Evolutionary conservation across 805 yeast species (phyloP).

Genomic region (Blastobotrys parvus): DNA sequence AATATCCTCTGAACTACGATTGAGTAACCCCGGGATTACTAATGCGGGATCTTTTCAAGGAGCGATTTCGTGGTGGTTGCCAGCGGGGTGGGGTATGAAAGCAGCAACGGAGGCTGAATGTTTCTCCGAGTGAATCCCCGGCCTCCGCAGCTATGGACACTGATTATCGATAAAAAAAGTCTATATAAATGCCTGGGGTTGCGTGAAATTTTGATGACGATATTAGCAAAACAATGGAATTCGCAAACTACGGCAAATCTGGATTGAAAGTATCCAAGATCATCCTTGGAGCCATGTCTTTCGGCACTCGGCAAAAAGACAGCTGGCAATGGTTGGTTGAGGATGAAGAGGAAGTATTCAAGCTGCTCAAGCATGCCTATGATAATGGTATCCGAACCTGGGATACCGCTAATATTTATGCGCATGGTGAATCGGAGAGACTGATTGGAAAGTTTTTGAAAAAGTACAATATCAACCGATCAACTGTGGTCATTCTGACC

Average conservation of each 20-base stretch:
- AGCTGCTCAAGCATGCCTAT: conserved; percentile 37
- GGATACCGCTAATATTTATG: conserved; percentile 39
- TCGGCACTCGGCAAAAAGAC: conserved; percentile 16
- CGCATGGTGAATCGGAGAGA: conserved; percentile 38
- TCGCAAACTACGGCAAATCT: conserved; percentile 27
- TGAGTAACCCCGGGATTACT: too few relatives aligned
- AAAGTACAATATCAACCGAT: conserved; percentile 43
- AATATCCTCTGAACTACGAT: too few relatives aligned
- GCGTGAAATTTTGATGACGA: too few relatives aligned
- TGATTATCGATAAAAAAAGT: too few relatives aligned
- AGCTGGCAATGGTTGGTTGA: conserved; percentile 39
- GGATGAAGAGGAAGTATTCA: conserved; percentile 38
- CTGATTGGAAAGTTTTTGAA: conserved; percentile 47
- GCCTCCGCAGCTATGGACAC: too few relatives aligned
- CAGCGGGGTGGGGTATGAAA: too few relatives aligned
- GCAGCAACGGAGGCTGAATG: too few relatives aligned
- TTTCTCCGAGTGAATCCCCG: too few relatives aligned
- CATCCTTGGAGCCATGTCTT: conserved; percentile 35
- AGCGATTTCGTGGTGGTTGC: too few relatives aligned
- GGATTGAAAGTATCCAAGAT: conserved; percentile 32
- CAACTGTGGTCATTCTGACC: conserved; percentile 46
- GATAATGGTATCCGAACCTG: conserved; percentile 38
- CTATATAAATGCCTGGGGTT: too few relatives aligned
- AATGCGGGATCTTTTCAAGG: too few relatives aligned
- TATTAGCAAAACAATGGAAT: too few relatives aligned